phyloP scores from a whole-genome alignment of 2,329 filamentous ascomycete genomes.

The Sclerotinia borealis region DNA sequence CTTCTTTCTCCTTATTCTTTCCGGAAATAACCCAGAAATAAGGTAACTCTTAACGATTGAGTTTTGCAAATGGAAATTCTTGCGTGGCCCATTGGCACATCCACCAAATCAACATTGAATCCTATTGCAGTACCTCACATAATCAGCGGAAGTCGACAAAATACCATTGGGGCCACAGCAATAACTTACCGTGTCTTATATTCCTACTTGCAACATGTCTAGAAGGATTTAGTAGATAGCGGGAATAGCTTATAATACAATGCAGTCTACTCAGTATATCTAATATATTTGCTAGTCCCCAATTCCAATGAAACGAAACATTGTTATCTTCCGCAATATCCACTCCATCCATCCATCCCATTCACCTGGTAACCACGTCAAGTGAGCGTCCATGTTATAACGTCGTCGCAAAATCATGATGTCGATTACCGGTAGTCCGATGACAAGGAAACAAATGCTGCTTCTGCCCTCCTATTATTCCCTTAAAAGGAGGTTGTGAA shows the following conservation, averaged over 20 bases:
- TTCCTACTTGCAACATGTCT: neutral
- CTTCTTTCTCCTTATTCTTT: neutral
- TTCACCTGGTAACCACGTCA: neutral
- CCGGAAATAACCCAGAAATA: neutral
- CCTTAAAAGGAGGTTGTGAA: neutral
- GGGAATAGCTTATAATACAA: neutral
- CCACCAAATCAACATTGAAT: neutral
- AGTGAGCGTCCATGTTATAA: neutral
- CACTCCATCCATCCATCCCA: neutral
- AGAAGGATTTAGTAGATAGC: neutral
- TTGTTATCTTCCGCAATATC: neutral
- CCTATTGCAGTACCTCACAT: neutral
- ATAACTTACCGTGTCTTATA: neutral
- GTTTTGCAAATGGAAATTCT: neutral
- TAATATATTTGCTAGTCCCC: neutral
- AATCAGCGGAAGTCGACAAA: neutral
- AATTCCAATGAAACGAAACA: neutral
- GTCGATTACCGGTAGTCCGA: neutral
- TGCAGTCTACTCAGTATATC: too few species aligned
- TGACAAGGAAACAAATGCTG: neutral
- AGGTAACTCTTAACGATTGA: neutral
- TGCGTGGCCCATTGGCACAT: neutral
- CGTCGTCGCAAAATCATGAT: neutral
- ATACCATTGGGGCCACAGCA: neutral
- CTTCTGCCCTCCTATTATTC: neutral